Percentiles rank a stretch among this genome's conserved stretches.
Conservation (phyloP, 176 grass and related monocot species). For the Carex cristatella region DNA sequence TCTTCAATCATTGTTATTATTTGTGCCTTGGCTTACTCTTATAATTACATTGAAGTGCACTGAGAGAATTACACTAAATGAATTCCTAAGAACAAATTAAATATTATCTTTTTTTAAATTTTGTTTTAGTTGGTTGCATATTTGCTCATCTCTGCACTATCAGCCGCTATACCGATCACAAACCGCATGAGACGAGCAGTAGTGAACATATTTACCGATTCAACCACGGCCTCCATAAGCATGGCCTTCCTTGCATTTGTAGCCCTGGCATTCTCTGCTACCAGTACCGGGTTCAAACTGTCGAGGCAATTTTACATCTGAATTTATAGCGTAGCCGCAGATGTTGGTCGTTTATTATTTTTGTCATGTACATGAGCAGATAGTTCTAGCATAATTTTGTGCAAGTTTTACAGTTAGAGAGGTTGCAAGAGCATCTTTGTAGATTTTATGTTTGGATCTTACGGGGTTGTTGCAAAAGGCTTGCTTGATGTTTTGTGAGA, state of each 20-base stretch:
- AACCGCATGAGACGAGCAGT: slow-evolving; percentile 72
- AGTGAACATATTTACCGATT: slow-evolving; percentile 66
- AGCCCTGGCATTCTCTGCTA: slow-evolving; percentile 51
- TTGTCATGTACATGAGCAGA: background rate
- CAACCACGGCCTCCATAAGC: slow-evolving; percentile 60
- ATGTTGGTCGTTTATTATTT: slow-evolving; percentile 7
- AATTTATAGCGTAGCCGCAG: background rate
- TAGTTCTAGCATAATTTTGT: background rate
- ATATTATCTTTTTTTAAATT: background rate
- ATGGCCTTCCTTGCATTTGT: slow-evolving; percentile 86
- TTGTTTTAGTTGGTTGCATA: slow-evolving; percentile 57
- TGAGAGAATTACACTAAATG: background rate
- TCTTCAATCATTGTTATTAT: background rate
- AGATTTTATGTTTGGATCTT: slow-evolving; percentile 1
- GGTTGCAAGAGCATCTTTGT: background rate
- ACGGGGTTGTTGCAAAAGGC: background rate
- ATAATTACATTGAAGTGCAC: background rate
- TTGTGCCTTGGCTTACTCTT: background rate
- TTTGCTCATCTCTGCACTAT: slow-evolving; percentile 75
- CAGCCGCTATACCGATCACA: slow-evolving; percentile 71
- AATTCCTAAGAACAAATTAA: background rate
- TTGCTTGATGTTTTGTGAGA: slow-evolving; percentile 1
- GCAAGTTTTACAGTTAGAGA: background rate
- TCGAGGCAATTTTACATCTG: slow-evolving; percentile 70
- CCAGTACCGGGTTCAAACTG: slow-evolving; percentile 72